Evolutionary conservation across 345 rosid species (phyloP).

Genomic region (Euphorbia lathyris): DNA sequence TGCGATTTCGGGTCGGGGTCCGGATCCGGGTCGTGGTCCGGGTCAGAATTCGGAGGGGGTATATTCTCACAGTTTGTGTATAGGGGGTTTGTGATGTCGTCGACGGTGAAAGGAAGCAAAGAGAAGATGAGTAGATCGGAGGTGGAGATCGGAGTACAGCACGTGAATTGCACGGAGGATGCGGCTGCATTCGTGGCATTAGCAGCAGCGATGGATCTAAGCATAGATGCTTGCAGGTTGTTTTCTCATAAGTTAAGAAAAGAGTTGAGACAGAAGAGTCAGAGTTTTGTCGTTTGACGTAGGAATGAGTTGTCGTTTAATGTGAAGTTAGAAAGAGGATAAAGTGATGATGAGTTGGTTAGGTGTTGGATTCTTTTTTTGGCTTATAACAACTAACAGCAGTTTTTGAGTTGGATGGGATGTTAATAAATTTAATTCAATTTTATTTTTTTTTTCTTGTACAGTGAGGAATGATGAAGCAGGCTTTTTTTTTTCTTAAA

Average conservation of each 20-base stretch:
- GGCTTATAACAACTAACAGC: conserved; percentile 24
- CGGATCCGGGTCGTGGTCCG: conserved; percentile 52
- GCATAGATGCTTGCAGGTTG: conserved; percentile 82
- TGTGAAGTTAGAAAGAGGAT: not conserved
- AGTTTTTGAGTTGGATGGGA: conserved; percentile 50
- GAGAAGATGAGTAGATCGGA: conserved; percentile 48
- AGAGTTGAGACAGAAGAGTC: conserved; percentile 66
- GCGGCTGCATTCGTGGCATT: conserved; percentile 92
- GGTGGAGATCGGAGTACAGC: conserved; percentile 84
- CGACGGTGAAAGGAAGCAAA: conserved; percentile 62
- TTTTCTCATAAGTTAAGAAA: conserved; percentile 84
- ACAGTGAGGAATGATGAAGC: conserved; percentile 27
- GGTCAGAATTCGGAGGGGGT: conserved; percentile 55
- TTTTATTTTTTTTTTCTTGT: conserved; percentile 6
- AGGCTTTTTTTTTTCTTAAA: not conserved
- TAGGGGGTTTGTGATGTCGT: conserved; percentile 86
- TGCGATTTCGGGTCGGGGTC: conserved; percentile 67
- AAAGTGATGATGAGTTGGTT: conserved; percentile 17
- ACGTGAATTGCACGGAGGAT: conserved; percentile 97
- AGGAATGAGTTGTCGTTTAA: conserved; percentile 47
- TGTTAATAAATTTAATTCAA: not conserved
- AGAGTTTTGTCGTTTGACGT: conserved; percentile 53
- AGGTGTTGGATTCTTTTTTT: conserved; percentile 31
- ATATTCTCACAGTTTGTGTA: conserved; percentile 22
- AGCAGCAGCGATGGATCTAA: conserved; percentile 94